Evolutionary conservation across 495 filamentous ascomycete species (phyloP), one percentile per base, ranked within the genome.

Genomic region (Hypoxylon fragiforme): DNA sequence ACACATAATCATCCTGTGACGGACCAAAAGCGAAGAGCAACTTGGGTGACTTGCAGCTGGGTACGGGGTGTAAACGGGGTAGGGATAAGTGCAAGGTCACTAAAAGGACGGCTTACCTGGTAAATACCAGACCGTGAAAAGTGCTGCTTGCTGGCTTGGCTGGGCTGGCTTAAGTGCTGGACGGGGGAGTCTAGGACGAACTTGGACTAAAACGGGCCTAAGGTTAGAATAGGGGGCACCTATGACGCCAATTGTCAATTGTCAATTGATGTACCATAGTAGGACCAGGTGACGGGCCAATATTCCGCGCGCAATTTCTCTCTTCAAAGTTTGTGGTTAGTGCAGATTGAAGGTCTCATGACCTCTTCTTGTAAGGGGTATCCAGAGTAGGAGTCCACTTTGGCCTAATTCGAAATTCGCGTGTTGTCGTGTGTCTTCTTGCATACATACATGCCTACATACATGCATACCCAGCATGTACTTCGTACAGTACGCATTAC

Each of bases 331-430:
- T 63, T 63, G 54, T 50, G 60, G 50, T 40, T 63, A 63, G 60
- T 50, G 24, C 34, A 51, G 51, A 63, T 58, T 54, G 50, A 54
- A 63, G 60, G 60, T 63, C 60, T 59, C 54, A 63, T 63, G 60
- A 63, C 60, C 60, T 63, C 49, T 50, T 36, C 31, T 63, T 59
- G 60, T 63, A 63, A 63, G 60, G 60, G 60, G 60, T 63, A 63
- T 63, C 60, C 60, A 63, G 54, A 63, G 45, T 41, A 58, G 48
- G 45, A 54, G 28, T 28, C 60, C 60, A 63, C 60, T 44, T 47
- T 38, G 40, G 54, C 44, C 41, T 43, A 32, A 18, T 62, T n/a
- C n/a, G 35, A 48, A 62, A 57, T 49, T 53, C 53, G 54, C 41
- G 43, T 52, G 26, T 43, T 52, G 57, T 61, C 57, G 57, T 61